phyloP scores from a whole-genome alignment of 2,329 filamentous ascomycete genomes.

The Sclerotinia glacialis region DNA sequence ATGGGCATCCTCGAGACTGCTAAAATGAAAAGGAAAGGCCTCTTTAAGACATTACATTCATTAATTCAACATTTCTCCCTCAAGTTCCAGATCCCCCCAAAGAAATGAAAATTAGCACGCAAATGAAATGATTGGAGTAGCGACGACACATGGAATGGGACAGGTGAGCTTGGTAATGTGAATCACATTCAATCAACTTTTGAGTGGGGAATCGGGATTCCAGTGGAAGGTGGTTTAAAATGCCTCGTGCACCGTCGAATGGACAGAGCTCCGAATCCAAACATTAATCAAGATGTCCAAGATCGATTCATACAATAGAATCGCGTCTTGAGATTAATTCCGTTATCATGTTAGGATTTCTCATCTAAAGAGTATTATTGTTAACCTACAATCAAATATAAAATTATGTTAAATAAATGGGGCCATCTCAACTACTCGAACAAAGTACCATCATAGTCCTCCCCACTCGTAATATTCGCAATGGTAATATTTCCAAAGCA shows the following conservation, averaged over 20 bases:
- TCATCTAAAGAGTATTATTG: not conserved
- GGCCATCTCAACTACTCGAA: not conserved
- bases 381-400: not conserved
- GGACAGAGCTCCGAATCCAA: not conserved
- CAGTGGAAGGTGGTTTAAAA: too few relatives aligned
- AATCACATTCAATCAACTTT: too few relatives aligned
- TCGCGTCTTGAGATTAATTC: too few relatives aligned
- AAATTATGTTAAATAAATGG: not conserved
- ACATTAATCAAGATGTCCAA: not conserved
- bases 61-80: not conserved
- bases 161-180: too few relatives aligned
- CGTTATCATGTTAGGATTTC: too few relatives aligned
- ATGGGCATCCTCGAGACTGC: not conserved
- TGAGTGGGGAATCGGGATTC: too few relatives aligned
- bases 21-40: too few relatives aligned
- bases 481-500: conserved; percentile 20
- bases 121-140: not conserved
- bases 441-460: conserved; percentile 20
- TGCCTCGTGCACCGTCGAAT: not conserved
- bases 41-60: not conserved
- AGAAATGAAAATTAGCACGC: not conserved
- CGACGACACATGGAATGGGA: not conserved
- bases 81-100: not conserved
- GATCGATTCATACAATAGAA: not conserved
- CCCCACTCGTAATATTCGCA: conserved; percentile 15